Conservation (phyloP, 2,329 filamentous ascomycete genomes). For the Fusarium pseudograminearum region DNA sequence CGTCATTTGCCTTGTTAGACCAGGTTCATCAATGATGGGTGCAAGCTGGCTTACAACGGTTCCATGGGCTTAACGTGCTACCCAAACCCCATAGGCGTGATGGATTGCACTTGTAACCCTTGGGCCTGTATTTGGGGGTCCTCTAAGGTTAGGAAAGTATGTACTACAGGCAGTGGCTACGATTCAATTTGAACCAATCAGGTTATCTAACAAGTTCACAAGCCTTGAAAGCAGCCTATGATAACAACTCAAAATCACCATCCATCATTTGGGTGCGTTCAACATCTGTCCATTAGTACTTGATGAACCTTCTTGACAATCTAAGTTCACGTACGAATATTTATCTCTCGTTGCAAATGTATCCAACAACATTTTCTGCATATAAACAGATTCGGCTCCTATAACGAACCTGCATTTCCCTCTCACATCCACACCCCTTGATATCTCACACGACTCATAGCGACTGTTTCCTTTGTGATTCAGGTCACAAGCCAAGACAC, state of each 20-base stretch:
- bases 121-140: constrained; percentile 1
- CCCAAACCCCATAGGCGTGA: neutral
- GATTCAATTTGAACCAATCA: constrained; percentile 29
- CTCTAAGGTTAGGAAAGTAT: constrained; percentile 3
- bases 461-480: constrained; percentile 37
- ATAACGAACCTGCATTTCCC: neutral
- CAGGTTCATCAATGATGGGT: constrained; percentile 10
- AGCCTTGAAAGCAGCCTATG: constrained; percentile 38
- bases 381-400: neutral
- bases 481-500: constrained; percentile 41
- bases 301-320: constrained; percentile 37
- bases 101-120: neutral
- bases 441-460: constrained; percentile 12
- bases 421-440: neutral
- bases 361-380: neutral
- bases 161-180: constrained; percentile 10
- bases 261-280: constrained; percentile 23
- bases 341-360: constrained; percentile 12
- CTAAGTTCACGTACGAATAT: constrained; percentile 26
- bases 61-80: constrained; percentile 8
- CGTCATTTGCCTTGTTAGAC: constrained; percentile 19
- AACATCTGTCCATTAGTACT: constrained; percentile 23
- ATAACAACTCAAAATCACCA: constrained; percentile 26
- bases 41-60: constrained; percentile 19
- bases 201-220: constrained; percentile 34